phyloP scores from a whole-genome alignment of 2,329 filamentous ascomycete genomes.

The Trichophyton mentagrophytes region DNA sequence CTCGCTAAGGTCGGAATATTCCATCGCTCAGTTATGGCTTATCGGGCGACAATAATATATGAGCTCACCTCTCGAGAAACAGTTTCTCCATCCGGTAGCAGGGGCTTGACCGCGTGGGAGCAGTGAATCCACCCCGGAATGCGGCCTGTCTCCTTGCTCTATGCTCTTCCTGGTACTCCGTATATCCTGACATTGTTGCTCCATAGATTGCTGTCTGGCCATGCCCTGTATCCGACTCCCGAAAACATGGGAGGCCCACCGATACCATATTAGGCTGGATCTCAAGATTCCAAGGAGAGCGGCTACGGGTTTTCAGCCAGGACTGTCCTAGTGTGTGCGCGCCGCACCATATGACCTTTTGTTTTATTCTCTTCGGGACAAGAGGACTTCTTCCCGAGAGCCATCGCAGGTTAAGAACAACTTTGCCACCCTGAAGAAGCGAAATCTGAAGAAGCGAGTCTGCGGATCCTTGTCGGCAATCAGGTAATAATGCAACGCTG shows the following conservation, averaged over 20 bases:
- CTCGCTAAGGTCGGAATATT: neutral
- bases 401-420: too few species aligned
- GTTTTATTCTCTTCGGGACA: too few species aligned
- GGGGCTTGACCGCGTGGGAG: neutral
- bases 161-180: neutral
- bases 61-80: neutral
- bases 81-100: neutral
- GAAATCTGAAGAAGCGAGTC: too few species aligned
- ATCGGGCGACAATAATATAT: neutral
- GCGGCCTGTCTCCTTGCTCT: neutral
- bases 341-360: neutral
- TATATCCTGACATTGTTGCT: neutral
- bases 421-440: too few species aligned
- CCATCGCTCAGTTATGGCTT: neutral
- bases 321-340: neutral
- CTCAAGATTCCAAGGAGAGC: neutral
- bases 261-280: neutral
- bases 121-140: neutral
- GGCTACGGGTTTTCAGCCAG: neutral
- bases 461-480: too few species aligned
- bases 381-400: too few species aligned
- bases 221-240: neutral
- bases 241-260: neutral
- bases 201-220: neutral
- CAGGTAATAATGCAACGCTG: too few species aligned